phyloP scores from a whole-genome alignment of 73 alveolate genomes.

The Paramecium bursaria region DNA sequence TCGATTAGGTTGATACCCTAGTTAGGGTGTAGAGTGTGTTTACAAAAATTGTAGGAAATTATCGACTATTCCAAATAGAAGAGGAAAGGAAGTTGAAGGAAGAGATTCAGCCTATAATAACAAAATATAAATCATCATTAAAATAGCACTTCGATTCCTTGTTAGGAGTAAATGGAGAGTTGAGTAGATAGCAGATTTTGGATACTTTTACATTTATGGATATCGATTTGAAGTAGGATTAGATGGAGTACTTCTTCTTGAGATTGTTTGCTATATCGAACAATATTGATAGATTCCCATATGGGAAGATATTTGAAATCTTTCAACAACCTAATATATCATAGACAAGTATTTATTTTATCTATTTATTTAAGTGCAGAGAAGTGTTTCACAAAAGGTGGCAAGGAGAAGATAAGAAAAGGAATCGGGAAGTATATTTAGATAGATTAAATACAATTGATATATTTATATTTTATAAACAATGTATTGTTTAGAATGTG shows the following conservation, averaged over 20 bases:
- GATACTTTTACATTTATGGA: conserved; percentile 55
- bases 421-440: too few relatives aligned
- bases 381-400: too few relatives aligned
- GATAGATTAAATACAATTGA: too few relatives aligned
- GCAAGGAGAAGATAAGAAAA: too few relatives aligned
- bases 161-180: conserved; percentile 35
- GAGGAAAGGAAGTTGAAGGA: conserved; percentile 46
- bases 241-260: conserved; percentile 29
- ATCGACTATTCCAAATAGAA: neutral
- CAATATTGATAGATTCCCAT: conserved; percentile 48
- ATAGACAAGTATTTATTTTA: too few relatives aligned
- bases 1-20: conserved; percentile 14
- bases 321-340: conserved; percentile 5
- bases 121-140: conserved; percentile 33
- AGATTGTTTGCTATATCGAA: conserved; percentile 22
- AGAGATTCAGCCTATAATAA: neutral
- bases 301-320: conserved; percentile 41
- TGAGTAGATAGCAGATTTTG: conserved; percentile 11
- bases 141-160: conserved; percentile 50
- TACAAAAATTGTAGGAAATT: conserved; percentile 41
- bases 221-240: conserved; percentile 9
- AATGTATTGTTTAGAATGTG: conserved; percentile 9
- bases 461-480: neutral
- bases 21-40: conserved; percentile 40
- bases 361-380: too few relatives aligned